Evolutionary conservation across 129 eudicot genomes (phyloP), one percentile per base, ranked within the genome.

Genomic region (Centella asiatica): DNA sequence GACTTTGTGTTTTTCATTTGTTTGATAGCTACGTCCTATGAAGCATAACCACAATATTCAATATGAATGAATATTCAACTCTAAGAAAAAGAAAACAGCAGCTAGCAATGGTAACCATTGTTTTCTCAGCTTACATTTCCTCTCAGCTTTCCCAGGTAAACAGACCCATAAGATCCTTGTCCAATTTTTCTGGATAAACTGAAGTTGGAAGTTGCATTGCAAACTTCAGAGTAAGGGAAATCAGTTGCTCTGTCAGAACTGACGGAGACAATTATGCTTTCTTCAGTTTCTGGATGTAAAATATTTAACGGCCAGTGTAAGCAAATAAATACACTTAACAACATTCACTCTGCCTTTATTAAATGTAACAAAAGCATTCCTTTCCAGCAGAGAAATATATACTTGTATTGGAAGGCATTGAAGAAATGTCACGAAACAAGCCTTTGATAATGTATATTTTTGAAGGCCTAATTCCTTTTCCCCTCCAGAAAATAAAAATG

Each of bases 81-180:
- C 13, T n/a, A 42, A 42, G 15, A 11, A 42, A 11, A 42, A 15
- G 19, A 42, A 42, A 12, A n/a, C 47, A 42, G 47, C n/a, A n/a
- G n/a, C n/a, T n/a, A n/a, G n/a, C n/a, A 13, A 37, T 37, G 42
- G 12, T 37, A 37, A 4, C 13, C 15, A 11, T 42, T 42, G 47
- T 42, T 42, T 42, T 13, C 17, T 11, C n/a, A 42, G 13, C 52
- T 26, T 61, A 61, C 66, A 42, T 28, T 61, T 61, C 66, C 66
- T 61, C 66, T 61, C 52, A 61, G 22, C 25, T 44, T 61, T 62
- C 66, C 66, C 54, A 62, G 29, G 24, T 62, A 62, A 7, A 62
- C 66, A 42, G 66, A 42, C n/a, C 66, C 66, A 62, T 62, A 62
- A 42, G 66, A 62, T 24, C 66, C 66, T 62, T 62, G 66, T n/a